Base-by-base conservation (phyloP, 2,329 filamentous ascomycete genomes). In the Lasiodiplodia citricola region DNA sequence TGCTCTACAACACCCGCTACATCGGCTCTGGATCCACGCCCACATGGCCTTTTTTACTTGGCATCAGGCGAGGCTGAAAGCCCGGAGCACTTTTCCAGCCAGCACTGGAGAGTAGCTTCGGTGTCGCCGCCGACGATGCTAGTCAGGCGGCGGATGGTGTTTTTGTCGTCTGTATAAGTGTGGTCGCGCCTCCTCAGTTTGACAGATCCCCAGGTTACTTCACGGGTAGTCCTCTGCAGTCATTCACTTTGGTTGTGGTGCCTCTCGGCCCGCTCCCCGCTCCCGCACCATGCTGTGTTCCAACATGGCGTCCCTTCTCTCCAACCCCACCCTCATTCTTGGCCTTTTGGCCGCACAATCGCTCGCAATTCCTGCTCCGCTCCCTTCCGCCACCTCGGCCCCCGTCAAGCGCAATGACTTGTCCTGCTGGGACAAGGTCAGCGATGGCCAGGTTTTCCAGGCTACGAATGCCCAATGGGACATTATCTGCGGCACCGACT, bases 241-340 rank as follows among this genome's bases (percentile, higher is more conserved):
- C 47, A 18, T 38, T 47, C 25, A 3, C 13, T 37, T 31, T 13
- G 18, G 14, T 31, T 23, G 60, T 52, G 60, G 60, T 35, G 60
- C 60, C 60, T 31, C 2, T 64, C n/a, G 58, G 58, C 58, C 58
- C 58, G 38, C 56, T 14, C n/a, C 56, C 38, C n/a, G 18, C 10
- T 18, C 28, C 31, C 18, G 3, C 18, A 37, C 37, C 23, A 11
- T 37, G 60, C 60, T 47, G 31, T 64, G 21, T 16, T n/a, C n/a
- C 47, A n/a, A n/a, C 60, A 64, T 64, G 60, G 60, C 60, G 28
- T 64, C 60, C 60, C 14, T 64, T 64, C 60, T 64, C 31, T 64
- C 23, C 28, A 28, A 64, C n/a, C 60, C 60, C 31, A 52, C 60
- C 28, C 44, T 64, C 47, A 25, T 64, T 64, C 60, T 64, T 13